Conservation (phyloP, 768 basidiomycete genomes). For the Termitomyces heimii region DNA sequence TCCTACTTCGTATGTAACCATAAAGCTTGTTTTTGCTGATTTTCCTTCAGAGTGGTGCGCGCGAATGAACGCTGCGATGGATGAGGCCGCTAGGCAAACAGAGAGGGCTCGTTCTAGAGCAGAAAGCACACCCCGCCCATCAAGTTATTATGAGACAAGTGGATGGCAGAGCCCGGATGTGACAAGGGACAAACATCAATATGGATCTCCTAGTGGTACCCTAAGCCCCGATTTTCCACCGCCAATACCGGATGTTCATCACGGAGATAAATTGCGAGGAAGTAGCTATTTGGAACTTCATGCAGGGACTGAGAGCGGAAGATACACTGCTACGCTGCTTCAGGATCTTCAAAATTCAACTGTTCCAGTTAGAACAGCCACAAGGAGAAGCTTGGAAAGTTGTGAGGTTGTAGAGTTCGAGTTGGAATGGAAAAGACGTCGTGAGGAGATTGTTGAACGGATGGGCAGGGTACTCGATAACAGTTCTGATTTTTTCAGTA, state of each 20-base stretch:
- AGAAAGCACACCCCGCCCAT: not conserved
- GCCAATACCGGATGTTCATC: not conserved
- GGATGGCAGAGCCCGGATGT: not conserved
- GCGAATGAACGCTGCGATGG: not conserved
- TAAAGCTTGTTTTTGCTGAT: not conserved
- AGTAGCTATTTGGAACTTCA: no score
- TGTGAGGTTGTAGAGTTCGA: not conserved
- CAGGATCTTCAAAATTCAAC: not conserved
- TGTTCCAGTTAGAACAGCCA: not conserved
- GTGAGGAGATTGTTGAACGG: not conserved
- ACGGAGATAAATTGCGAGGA: not conserved
- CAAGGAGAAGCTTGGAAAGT: not conserved
- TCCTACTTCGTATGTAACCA: not conserved
- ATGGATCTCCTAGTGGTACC: no score
- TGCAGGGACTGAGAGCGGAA: not conserved
- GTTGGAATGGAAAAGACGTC: not conserved
- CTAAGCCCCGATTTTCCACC: not conserved
- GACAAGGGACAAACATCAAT: not conserved
- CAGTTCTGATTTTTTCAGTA: not conserved
- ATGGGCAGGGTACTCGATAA: not conserved
- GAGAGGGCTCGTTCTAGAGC: constrained; percentile 1
- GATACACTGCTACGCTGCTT: not conserved
- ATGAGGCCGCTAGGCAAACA: constrained; percentile 4
- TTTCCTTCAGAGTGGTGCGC: constrained; percentile 3
- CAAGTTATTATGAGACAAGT: not conserved